Base-by-base conservation (phyloP, 2,329 filamentous ascomycete genomes). In the Aspergillus piperis region DNA sequence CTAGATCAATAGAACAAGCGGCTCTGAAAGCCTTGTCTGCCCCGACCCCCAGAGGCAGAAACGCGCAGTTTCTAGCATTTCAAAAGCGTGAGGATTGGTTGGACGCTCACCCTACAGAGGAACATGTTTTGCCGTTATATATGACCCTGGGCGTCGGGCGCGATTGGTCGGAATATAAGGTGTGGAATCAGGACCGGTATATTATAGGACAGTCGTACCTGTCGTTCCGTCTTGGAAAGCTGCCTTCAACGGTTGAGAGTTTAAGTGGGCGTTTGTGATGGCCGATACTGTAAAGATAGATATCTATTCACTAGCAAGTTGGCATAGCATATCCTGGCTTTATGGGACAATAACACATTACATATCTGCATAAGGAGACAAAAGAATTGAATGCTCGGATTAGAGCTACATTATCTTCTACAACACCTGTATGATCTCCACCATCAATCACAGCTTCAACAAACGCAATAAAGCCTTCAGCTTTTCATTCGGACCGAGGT, bases 101-200 rank as follows among this genome's bases (percentile, higher is more conserved):
- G 1, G 15, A 19, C 23, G 52, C 52, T 2, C 52, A 54, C 21
- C 52, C 52, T 2, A 54, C 52, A 1, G 52, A 42, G 39, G 52
- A 54, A 19, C 52, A 54, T 54, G 52, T 54, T 27, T 5, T 54
- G n/a, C 52, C 52, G 8, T 32, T 54, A 5, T 54, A 54, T 32
- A 39, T 54, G 38, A 54, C 52, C 7, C 17, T 54, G 38, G 52
- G 52, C 0, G 52, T 30, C 8, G 52, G 52, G 30, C 48, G 42
- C 30, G 17, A 51, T 4, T 55, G 15, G 51, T 15, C 10, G 2
- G 17, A 21, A 5, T 19, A 32, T 17, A 44, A 54, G 10, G 48
- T 54, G 15, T 74, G 71, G 52, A 49, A 66, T 8, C 54, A 54
- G 64, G 68, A 71, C 10, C 64, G 75, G 32, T 73, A 71, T 36